Base-by-base conservation (phyloP, 345 rosid genomes). In the Brassica juncea region DNA sequence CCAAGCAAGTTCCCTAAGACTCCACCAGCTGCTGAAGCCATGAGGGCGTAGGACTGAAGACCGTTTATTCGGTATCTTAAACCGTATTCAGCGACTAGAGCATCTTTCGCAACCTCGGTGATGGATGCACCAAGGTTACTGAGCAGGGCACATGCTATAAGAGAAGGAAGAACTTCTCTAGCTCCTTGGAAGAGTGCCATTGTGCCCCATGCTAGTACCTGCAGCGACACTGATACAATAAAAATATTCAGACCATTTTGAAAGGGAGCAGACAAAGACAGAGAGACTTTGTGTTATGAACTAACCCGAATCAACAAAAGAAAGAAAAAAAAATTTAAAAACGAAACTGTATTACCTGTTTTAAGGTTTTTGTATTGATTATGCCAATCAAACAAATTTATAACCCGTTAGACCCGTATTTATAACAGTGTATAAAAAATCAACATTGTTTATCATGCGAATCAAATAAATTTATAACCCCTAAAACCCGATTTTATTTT, bases 21-120 rank as follows among this genome's bases (percentile, higher is more conserved):
- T 58, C 97, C 98, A 71, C 97, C 97, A 1, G 81, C 86, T 32
- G 98, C 97, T 47, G 83, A 87, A 83, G 97, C 97, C 92, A 94
- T 91, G 64, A 88, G 90, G 11, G 92, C 95, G 65, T 89, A 94
- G 63, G 97, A 90, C 73, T 94, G 97, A 57, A 92, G 93, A 32
- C 81, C 80, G 9, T 66, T 76, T 10, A 84, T 80, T 70, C 69
- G 74, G 70, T 85, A 86, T 74, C 87, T 86, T 59, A 88, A 84
- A 39, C 97, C 98, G 62, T 85, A 92, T 78, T 92, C 99, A 19
- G 97, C 90, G 35, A 94, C 91, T 64, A 94, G 91, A 73, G 99
- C 99, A 55, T 92, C 97, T 55, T 88, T 85, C 8, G 97, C 92
- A 10, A 94, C 97, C 85, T 94, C 97, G 15, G 90, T 83, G 60